Evolutionary conservation across 306 rosid genomes (phyloP).

Genomic region (Rosa chinensis): DNA sequence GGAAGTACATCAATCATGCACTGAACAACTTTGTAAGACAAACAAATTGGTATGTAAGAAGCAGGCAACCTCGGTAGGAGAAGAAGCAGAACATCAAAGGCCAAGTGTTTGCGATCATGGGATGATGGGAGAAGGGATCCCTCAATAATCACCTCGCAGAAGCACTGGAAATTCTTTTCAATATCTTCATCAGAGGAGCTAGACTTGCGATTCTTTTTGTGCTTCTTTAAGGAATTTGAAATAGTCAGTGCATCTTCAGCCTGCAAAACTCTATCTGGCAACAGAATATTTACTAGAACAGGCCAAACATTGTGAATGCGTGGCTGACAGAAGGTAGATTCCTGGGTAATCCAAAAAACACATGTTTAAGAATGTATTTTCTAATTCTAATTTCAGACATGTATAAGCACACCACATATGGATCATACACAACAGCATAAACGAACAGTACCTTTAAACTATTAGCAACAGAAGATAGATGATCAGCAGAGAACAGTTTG

Average conservation of each 20-base stretch:
- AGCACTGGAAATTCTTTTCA: constrained; percentile 54
- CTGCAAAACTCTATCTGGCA: constrained; percentile 67
- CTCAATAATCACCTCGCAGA: constrained; percentile 78
- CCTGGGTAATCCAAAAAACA: constrained; percentile 55
- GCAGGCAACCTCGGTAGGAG: constrained; percentile 79
- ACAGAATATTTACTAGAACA: constrained; percentile 60
- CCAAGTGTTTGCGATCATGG: constrained; percentile 95
- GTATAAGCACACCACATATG: background rate
- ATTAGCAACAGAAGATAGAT: constrained; percentile 63
- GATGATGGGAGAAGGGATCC: constrained; percentile 89
- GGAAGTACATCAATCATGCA: constrained; percentile 82
- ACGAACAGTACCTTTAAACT: constrained; percentile 68
- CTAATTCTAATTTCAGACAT: background rate
- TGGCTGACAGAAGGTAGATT: constrained; percentile 94
- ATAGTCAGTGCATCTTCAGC: constrained; percentile 59
- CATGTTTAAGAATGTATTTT: background rate
- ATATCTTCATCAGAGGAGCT: constrained; percentile 86
- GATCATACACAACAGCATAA: background rate
- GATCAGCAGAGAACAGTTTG: constrained; percentile 62
- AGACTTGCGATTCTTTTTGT: constrained; percentile 71
- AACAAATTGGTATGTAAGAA: constrained; percentile 56
- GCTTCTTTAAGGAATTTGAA: constrained; percentile 77
- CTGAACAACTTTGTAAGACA: constrained; percentile 85
- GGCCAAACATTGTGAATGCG: constrained; percentile 92
- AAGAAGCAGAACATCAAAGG: constrained; percentile 74